A percentile compares a stretch with the other conserved stretches of the same genome.
Conservation (phyloP, 208 protist species). For the Plasmodiophora brassicae region DNA sequence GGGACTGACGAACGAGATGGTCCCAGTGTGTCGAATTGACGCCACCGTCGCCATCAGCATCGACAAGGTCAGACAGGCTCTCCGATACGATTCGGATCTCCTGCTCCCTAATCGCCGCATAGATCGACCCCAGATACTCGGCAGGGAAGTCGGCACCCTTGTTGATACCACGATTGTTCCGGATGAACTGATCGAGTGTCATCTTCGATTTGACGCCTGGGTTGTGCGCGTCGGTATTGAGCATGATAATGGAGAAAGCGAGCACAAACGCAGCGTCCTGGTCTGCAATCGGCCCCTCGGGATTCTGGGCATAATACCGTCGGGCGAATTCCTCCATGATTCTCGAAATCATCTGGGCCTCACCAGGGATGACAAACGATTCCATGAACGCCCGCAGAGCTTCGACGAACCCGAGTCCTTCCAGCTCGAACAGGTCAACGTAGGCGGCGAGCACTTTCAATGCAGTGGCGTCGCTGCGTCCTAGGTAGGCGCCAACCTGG, state of each 20-base stretch:
- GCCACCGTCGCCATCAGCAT: neutral
- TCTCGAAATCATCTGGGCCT: conserved; percentile 63
- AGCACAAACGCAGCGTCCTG: conserved; percentile 55
- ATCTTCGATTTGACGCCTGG: conserved; percentile 51
- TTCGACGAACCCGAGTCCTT: conserved; percentile 5
- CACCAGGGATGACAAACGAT: conserved; percentile 54
- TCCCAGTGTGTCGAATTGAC: neutral
- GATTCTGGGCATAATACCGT: conserved; percentile 47
- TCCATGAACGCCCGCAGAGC: conserved; percentile 40
- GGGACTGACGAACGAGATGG: neutral
- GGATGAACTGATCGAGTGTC: conserved; percentile 50
- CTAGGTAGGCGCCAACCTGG: neutral
- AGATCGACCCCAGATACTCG: conserved; percentile 29
- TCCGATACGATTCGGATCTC: neutral
- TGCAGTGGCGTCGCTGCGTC: neutral
- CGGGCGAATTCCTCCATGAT: conserved; percentile 57
- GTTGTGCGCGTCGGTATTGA: conserved; percentile 59
- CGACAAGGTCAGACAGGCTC: neutral
- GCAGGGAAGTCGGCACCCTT: conserved; percentile 31
- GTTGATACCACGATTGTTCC: conserved; percentile 52
- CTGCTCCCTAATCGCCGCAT: neutral
- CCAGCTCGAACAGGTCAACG: neutral
- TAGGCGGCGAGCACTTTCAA: neutral
- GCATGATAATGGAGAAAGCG: conserved; percentile 61
- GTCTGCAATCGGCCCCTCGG: conserved; percentile 27